phyloP scores from a whole-genome alignment of 805 yeast species.

The Wickerhamiella azymoides region DNA sequence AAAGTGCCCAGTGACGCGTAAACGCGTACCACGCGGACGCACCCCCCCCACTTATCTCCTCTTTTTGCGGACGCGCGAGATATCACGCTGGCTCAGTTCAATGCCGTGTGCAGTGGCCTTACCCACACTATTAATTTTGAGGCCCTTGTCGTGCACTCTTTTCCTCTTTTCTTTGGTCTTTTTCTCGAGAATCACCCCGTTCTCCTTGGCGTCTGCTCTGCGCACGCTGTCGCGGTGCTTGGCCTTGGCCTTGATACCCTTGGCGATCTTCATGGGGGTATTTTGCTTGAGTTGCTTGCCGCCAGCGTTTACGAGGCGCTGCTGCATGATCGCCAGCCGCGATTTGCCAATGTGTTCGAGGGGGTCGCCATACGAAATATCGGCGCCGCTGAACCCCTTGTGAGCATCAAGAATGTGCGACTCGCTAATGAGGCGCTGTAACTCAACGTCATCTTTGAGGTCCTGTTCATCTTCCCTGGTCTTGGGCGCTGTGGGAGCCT shows the following conservation, averaged over 20 bases:
- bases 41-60: neutral
- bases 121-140: slow-evolving; percentile 37
- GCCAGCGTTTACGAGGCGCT: slow-evolving; percentile 26
- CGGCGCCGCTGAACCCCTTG: slow-evolving; percentile 24
- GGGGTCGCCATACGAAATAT: slow-evolving; percentile 23
- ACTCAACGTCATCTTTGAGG: slow-evolving; percentile 49
- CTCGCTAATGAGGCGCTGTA: slow-evolving; percentile 53
- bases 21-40: too few species aligned
- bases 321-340: slow-evolving; percentile 26
- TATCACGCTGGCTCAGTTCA: slow-evolving; percentile 14
- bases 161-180: slow-evolving; percentile 32
- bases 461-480: slow-evolving; percentile 32
- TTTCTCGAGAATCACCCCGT: slow-evolving; percentile 75
- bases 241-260: slow-evolving; percentile 60
- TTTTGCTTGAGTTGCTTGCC: slow-evolving; percentile 39
- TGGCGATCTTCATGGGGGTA: slow-evolving; percentile 80
- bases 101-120: slow-evolving; percentile 19
- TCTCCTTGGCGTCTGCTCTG: slow-evolving; percentile 72
- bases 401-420: slow-evolving; percentile 40
- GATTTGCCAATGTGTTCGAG: slow-evolving; percentile 28
- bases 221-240: slow-evolving; percentile 34
- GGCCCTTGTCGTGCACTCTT: slow-evolving; percentile 55
- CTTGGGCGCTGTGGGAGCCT: slow-evolving; percentile 7
- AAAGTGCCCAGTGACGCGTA: neutral
- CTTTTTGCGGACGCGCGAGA: slow-evolving; percentile 12